phyloP scores from a whole-genome alignment of 169 alveolate genomes.

The Blepharisma undulans region DNA sequence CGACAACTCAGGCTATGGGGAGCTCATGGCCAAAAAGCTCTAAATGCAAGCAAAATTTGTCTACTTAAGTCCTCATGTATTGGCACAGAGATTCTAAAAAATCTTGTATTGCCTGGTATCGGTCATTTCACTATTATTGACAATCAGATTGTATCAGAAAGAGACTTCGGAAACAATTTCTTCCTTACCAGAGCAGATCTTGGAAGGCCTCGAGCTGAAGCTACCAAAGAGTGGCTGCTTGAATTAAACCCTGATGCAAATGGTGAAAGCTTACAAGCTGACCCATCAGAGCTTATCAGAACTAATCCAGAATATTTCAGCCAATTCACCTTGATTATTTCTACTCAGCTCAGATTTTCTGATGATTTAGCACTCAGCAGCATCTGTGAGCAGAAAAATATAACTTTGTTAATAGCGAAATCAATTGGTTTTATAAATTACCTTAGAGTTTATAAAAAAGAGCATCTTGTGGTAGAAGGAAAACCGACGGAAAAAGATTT shows the following conservation, averaged over 20 bases:
- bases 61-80: constrained; percentile 73
- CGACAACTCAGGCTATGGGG: constrained; percentile 90
- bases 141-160: constrained; percentile 59
- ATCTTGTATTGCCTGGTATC: constrained; percentile 86
- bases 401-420: constrained; percentile 62
- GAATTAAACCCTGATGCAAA: constrained; percentile 88
- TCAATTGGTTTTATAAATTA: constrained; percentile 79
- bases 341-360: constrained; percentile 47
- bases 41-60: constrained; percentile 65
- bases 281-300: constrained; percentile 35
- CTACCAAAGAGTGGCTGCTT: constrained; percentile 56
- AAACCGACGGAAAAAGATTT: constrained; percentile 72
- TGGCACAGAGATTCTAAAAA: constrained; percentile 84
- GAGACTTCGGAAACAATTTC: constrained; percentile 84
- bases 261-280: constrained; percentile 60
- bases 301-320: constrained; percentile 36
- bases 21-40: constrained; percentile 77
- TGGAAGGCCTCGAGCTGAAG: constrained; percentile 77
- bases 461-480: constrained; percentile 73
- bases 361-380: constrained; percentile 24
- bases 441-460: constrained; percentile 72
- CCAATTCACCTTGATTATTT: constrained; percentile 51
- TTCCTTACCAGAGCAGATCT: constrained; percentile 66
- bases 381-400: constrained; percentile 51
- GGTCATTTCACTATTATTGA: constrained; percentile 83